Conservation (phyloP, 176 grass and related monocot species). For the Bonia amplexicaulis region DNA sequence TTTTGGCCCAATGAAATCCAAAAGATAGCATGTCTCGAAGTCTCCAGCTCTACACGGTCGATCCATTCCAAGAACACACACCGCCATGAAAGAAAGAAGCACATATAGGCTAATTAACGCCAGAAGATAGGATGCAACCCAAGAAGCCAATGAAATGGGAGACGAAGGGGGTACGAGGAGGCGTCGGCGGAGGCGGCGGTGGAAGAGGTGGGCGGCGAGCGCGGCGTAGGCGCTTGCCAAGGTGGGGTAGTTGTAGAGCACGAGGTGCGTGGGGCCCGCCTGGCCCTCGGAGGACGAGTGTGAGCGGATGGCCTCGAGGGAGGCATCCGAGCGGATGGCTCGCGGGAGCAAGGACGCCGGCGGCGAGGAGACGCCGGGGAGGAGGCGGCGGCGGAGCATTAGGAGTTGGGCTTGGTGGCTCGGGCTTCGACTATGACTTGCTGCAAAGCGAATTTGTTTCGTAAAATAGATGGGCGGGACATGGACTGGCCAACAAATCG, state of each 20-base stretch:
- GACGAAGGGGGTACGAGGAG: conserved; percentile 66
- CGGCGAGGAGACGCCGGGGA: background rate
- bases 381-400: conserved; percentile 27
- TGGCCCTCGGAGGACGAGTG: conserved; percentile 18
- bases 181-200: conserved; percentile 30
- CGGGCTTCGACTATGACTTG: background rate
- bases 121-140: background rate
- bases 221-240: conserved; percentile 76
- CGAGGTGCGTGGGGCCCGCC: conserved; percentile 38
- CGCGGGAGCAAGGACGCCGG: conserved; percentile 8
- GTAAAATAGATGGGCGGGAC: background rate
- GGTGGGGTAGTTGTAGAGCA: conserved; percentile 86
- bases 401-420: background rate
- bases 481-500: background rate
- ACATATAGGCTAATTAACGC: background rate
- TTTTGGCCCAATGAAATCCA: conserved; percentile 80
- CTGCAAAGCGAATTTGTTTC: background rate
- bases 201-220: conserved; percentile 70
- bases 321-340: conserved; percentile 55
- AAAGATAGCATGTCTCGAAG: conserved; percentile 73
- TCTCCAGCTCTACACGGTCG: conserved; percentile 44
- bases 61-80: conserved; percentile 10
- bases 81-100: background rate
- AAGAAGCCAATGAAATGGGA: background rate
- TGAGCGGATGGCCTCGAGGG: conserved; percentile 51